A percentile compares a stretch with the other conserved stretches of the same genome.
Evolutionary conservation across 192 early-diverging fungal genomes (phyloP).

Genomic region (Coemansia reversa): DNA sequence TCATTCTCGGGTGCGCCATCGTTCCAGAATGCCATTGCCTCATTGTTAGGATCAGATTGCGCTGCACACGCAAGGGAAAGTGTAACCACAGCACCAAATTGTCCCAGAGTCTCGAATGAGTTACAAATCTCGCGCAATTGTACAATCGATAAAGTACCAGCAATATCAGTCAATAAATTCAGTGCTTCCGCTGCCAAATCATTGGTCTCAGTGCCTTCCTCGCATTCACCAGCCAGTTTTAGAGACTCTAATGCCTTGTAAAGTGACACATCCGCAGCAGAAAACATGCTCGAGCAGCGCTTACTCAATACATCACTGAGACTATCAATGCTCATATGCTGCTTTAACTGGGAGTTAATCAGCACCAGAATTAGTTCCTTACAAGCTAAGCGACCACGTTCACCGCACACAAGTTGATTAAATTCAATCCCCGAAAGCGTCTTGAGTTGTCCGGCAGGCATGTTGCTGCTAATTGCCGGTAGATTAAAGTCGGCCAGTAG

Average conservation of each 20-base stretch:
- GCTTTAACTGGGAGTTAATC: constrained; percentile 61
- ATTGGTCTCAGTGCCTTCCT: constrained; percentile 49
- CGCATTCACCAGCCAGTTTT: constrained; percentile 52
- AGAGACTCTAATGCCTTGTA: constrained; percentile 64
- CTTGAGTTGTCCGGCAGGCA: constrained; percentile 53
- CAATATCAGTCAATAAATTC: constrained; percentile 51
- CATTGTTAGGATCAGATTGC: constrained; percentile 59
- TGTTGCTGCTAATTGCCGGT: constrained; percentile 48
- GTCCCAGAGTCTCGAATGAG: constrained; percentile 53
- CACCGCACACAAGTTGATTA: constrained; percentile 56
- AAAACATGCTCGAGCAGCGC: constrained; percentile 66
- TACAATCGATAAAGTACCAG: constrained; percentile 40
- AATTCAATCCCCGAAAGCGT: constrained; percentile 57
- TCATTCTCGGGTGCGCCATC: constrained; percentile 59
- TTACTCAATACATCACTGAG: constrained; percentile 64
- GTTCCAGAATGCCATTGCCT: constrained; percentile 57
- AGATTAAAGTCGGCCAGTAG: constrained; percentile 68
- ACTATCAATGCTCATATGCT: constrained; percentile 55
- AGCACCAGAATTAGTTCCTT: constrained; percentile 64
- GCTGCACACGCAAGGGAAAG: constrained; percentile 59
- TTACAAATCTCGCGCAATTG: constrained; percentile 55
- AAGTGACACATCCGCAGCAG: constrained; percentile 61
- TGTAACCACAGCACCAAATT: constrained; percentile 51
- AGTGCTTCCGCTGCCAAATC: constrained; percentile 51
- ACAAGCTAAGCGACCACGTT: constrained; percentile 58